phyloP scores from a whole-genome alignment of 352 stramenopile species.

The Globisporangium carolinianum region DNA sequence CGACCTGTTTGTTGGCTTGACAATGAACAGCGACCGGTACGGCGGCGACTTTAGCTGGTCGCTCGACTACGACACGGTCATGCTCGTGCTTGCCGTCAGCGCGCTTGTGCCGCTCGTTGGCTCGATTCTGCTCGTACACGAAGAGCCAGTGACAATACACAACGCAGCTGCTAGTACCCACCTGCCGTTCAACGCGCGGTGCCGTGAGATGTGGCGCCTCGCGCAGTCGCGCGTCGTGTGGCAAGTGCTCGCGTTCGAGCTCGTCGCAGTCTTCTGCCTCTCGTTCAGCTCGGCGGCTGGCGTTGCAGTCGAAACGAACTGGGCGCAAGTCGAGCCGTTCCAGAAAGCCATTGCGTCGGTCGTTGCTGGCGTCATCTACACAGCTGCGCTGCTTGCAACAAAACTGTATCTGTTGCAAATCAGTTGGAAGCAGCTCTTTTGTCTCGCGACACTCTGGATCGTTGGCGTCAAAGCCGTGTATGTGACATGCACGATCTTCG shows the following conservation, averaged over 20 bases:
- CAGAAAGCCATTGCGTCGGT: constrained; percentile 34
- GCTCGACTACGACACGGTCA: constrained; percentile 33
- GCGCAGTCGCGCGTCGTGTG: constrained; percentile 63
- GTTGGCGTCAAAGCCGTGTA: constrained; percentile 43
- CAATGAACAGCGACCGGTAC: constrained; percentile 33
- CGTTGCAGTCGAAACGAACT: constrained; percentile 47
- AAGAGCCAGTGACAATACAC: constrained; percentile 22
- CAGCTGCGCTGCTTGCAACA: constrained; percentile 42
- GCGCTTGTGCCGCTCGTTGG: constrained; percentile 35
- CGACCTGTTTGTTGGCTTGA: constrained; percentile 41
- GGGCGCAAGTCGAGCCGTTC: constrained; percentile 46
- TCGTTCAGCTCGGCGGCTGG: constrained; percentile 40
- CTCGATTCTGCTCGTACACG: constrained; percentile 45
- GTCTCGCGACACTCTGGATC: constrained; percentile 41
- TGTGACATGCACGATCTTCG: constrained; percentile 39
- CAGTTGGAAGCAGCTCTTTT: constrained; percentile 49
- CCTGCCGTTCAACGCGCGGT: constrained; percentile 22
- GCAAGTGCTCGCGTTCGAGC: constrained; percentile 66
- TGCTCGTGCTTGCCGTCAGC: constrained; percentile 26
- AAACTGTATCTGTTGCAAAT: constrained; percentile 46
- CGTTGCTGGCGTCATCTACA: constrained; percentile 52
- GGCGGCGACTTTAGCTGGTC: constrained; percentile 39
- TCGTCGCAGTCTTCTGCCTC: constrained; percentile 50
- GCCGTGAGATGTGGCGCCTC: constrained; percentile 51
- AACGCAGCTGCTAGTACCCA: background rate